Conservation (phyloP, 129 eudicot genomes). For the Flaveria sonorensis region DNA sequence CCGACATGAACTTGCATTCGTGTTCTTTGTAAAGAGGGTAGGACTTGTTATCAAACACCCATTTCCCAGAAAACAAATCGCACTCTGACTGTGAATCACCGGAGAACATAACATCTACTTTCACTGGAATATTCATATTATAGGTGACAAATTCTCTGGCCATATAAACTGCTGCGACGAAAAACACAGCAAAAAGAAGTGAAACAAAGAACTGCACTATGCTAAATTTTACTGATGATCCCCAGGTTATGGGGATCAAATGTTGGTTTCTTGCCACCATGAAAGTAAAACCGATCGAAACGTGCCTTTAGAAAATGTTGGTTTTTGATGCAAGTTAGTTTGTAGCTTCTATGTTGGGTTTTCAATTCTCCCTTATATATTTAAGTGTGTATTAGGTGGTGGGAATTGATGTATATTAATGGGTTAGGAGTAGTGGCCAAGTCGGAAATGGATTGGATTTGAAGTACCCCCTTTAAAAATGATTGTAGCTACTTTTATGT, state of each 20-base stretch:
- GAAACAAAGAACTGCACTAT: slow-evolving; percentile 53
- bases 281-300: too few relatives aligned
- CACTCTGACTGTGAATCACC: slow-evolving; percentile 34
- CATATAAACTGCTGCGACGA: slow-evolving; percentile 60
- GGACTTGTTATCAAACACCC: slow-evolving; percentile 66
- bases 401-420: slow-evolving; percentile 28
- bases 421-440: slow-evolving; percentile 44
- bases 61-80: slow-evolving; percentile 61
- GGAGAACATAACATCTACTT: slow-evolving; percentile 1
- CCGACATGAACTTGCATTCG: slow-evolving; percentile 65
- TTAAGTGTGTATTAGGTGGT: slow-evolving; percentile 44
- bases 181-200: slow-evolving; percentile 48
- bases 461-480: slow-evolving; percentile 23
- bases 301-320: too few relatives aligned
- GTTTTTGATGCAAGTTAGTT: not conserved
- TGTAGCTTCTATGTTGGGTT: slow-evolving; percentile 21
- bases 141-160: slow-evolving; percentile 49
- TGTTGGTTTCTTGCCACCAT: slow-evolving; percentile 50
- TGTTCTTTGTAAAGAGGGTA: slow-evolving; percentile 66
- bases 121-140: slow-evolving; percentile 26
- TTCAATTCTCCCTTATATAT: slow-evolving; percentile 23
- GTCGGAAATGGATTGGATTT: slow-evolving; percentile 30
- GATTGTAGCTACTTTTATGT: not conserved
- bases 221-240: slow-evolving; percentile 58
- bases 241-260: slow-evolving; percentile 42